Evolutionary conservation across 495 filamentous ascomycete species (phyloP), one percentile per base, ranked within the genome.

Genomic region (Opeltia flavorubescens): DNA sequence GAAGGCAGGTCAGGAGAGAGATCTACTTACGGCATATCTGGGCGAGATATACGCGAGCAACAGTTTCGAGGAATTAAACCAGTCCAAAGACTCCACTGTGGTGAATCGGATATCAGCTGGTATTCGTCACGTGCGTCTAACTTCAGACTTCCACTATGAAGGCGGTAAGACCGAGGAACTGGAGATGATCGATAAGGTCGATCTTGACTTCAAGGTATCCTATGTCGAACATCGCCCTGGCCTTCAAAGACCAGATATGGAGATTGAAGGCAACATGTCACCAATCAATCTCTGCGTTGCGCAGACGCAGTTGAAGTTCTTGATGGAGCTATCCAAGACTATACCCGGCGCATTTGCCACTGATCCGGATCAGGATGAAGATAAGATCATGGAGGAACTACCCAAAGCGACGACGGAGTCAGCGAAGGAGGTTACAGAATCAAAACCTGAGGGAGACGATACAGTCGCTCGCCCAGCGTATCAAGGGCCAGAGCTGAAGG

Each of bases 21-120:
- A 98, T 65, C 70, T 85, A 12, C 65, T 96, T 33, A 96, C 87
- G 2, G 91, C 89, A 5, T 89, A 95, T 55, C 71, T 98, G 13
- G 91, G 91, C 62, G 91, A 98, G 62, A 94, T 98, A 20, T 98
- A 96, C 63, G 87, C 83, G 4, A 87, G 87, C 65, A 96, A 98
- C 57, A 80, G 77, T 38, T 96, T 98, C 55, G 76, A 81, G 8
- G 81, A 84, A 0, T 81, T 86, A 48, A 84, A 89, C 46, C 72
- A 75, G 2, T 68, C 71, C 38, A 72, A 82, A 44, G 74, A 83
- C 4, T 20, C 35, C 21, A 68, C 78, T 18, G 79, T 84, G 55
- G 86, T 83, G 21, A 98, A 94, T 71, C 82, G 93, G 58, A 76
- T 98, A 25, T 81, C 83, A 7, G 81, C 89, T 38, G 91, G 91